Evolutionary conservation across 177 flowering plant genomes (phyloP).

Genomic region (Vitis hybrid): DNA sequence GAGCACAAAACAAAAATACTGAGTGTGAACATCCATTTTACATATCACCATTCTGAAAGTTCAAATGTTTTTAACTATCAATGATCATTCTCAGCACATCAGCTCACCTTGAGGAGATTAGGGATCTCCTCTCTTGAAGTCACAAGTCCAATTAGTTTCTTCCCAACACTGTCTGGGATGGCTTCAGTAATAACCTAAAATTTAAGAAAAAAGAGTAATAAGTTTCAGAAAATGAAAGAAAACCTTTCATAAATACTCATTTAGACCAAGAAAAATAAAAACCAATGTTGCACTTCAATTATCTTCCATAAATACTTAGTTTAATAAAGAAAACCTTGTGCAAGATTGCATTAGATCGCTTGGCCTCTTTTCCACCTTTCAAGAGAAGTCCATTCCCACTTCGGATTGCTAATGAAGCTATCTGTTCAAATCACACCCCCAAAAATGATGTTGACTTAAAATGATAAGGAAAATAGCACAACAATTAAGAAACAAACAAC

Average conservation of each 20-base stretch:
- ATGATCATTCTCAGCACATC: background rate
- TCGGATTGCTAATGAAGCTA: constrained; percentile 91
- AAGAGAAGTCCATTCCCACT: constrained; percentile 95
- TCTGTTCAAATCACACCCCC: constrained; percentile 40
- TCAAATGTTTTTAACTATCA: background rate
- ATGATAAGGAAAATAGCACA: background rate
- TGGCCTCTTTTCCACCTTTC: constrained; percentile 99
- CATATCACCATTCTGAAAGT: background rate
- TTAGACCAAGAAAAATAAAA: constrained; percentile 18
- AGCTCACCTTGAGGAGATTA: constrained; percentile 81
- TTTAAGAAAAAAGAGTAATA: background rate
- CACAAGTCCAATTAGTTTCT: constrained; percentile 84
- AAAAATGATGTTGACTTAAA: background rate
- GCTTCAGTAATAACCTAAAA: constrained; percentile 78
- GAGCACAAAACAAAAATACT: constrained; percentile 12
- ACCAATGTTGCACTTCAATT: background rate
- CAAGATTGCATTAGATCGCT: constrained; percentile 76
- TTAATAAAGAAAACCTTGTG: constrained; percentile 65
- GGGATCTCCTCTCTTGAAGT: constrained; percentile 98
- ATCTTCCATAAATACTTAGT: background rate
- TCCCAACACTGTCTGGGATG: constrained; percentile 79
- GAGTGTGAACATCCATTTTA: background rate
- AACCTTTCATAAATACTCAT: background rate
- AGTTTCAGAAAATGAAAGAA: background rate
- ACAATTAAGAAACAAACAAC: background rate